Conservation (phyloP, 1,284 basidiomycete species). For the Marasmius oreades region DNA sequence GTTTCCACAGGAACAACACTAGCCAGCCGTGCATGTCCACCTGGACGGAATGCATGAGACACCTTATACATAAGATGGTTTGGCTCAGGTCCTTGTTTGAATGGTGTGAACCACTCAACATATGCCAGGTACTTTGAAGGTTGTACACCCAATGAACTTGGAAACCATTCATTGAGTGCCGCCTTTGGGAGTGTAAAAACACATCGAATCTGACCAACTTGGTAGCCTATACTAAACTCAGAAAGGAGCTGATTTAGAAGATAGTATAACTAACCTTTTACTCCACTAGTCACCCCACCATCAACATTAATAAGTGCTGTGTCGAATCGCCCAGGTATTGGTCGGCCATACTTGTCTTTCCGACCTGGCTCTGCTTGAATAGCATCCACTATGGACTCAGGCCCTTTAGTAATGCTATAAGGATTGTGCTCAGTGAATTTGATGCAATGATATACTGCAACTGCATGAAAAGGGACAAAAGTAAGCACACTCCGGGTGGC, state of each 20-base stretch:
- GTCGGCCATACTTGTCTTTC: background rate
- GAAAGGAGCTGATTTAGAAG: background rate
- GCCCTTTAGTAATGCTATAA: background rate
- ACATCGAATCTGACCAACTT: background rate
- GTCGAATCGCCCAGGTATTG: background rate
- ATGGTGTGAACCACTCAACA: background rate
- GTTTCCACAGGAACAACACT: too few species aligned
- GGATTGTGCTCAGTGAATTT: too few species aligned
- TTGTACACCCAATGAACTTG: background rate
- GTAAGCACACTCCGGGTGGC: background rate
- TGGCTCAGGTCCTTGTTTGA: background rate
- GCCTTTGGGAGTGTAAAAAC: background rate
- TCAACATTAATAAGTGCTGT: background rate
- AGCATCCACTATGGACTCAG: background rate
- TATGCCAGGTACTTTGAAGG: background rate
- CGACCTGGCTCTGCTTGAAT: slow-evolving; percentile 10
- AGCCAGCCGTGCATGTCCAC: too few species aligned
- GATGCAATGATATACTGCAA: background rate
- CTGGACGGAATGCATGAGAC: too few species aligned
- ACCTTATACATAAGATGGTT: background rate
- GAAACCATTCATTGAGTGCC: background rate
- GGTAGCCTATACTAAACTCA: background rate
- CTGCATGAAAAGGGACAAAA: background rate
- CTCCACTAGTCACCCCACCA: background rate
- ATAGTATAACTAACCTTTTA: background rate